Percentiles rank a stretch among this genome's conserved stretches.
These are phyloP conservation scores for Chlorociboria aeruginascens DNA, from an alignment of 495 filamentous ascomycete species.

Conservation along the genomic window DNA sequence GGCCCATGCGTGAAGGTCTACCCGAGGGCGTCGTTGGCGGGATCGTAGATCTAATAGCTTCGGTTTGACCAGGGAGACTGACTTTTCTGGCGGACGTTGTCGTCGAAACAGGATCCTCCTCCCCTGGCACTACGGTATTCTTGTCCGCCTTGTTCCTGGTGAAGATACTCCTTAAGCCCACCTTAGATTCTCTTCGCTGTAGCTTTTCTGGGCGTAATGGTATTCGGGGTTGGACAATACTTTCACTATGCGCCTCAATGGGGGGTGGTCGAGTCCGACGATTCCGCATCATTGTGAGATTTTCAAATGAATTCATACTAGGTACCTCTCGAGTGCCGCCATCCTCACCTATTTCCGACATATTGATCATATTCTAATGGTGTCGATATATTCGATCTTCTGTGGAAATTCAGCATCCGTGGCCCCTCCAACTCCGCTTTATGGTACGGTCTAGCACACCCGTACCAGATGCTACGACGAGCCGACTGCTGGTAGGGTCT, in stretches of 20 bases:
- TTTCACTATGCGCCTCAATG: constrained; percentile 3
- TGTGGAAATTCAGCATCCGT: too few species aligned
- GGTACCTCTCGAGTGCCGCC: not conserved
- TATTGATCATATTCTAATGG: not conserved
- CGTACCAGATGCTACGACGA: too few species aligned
- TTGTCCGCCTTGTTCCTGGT: constrained; percentile 15
- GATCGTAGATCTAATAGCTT: constrained; percentile 1
- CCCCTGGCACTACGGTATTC: constrained; percentile 5
- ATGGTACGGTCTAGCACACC: too few species aligned
- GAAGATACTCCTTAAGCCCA: constrained; percentile 38
- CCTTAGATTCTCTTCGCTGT: constrained; percentile 32
- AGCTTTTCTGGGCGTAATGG: constrained; percentile 20
- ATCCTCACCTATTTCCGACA: not conserved
- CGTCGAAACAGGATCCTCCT: constrained; percentile 16
- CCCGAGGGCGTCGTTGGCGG: not conserved
- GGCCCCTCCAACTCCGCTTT: too few species aligned
- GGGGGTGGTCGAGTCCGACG: constrained; percentile 14
- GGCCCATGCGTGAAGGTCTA: constrained; percentile 10
- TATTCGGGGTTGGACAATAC: not conserved
- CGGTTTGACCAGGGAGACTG: constrained; percentile 27
- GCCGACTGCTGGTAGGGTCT: too few species aligned
- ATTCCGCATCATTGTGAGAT: constrained; percentile 5
- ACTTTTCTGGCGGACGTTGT: constrained; percentile 22
- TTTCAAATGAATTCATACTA: constrained; percentile 1
- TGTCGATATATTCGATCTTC: too few species aligned